Percentiles rank a stretch among this genome's conserved stretches.
Conservation (phyloP, 345 rosid species). For the Citrus australasica region DNA sequence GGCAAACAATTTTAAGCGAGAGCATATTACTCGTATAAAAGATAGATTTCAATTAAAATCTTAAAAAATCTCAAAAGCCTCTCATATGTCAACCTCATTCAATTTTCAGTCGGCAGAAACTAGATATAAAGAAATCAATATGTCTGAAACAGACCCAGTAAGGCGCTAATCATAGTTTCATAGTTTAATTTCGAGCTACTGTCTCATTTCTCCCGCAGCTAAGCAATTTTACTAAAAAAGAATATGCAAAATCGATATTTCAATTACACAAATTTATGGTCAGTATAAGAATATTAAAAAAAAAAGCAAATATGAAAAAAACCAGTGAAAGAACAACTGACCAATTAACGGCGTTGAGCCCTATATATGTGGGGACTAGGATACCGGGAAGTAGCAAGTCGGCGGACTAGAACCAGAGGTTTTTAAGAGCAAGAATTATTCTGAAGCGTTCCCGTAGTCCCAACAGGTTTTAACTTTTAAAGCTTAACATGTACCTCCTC, state of each 20-base stretch:
- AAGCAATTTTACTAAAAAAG: not conserved
- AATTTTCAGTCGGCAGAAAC: not conserved
- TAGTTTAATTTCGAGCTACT: not conserved
- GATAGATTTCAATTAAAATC: not conserved
- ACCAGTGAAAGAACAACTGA: not conserved
- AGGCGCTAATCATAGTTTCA: not conserved
- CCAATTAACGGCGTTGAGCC: not conserved
- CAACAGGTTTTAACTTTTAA: not conserved
- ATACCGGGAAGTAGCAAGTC: not conserved
- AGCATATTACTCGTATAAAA: not conserved
- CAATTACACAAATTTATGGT: not conserved
- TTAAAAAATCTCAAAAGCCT: not conserved
- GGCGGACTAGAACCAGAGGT: not conserved
- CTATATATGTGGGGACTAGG: not conserved
- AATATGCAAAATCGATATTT: not conserved
- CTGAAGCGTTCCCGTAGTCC: no score
- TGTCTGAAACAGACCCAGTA: not conserved
- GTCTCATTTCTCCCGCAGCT: not conserved
- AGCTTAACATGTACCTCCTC: not conserved
- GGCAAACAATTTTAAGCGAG: not conserved
- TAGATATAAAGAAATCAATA: not conserved
- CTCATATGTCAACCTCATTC: not conserved
- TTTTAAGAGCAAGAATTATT: not conserved
- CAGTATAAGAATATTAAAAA: not conserved
- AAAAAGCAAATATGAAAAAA: not conserved